Percentiles rank a stretch among this genome's conserved stretches.
Evolutionary conservation across 176 grass and related monocot genomes (phyloP).

Genomic region (Guadua angustifolia): DNA sequence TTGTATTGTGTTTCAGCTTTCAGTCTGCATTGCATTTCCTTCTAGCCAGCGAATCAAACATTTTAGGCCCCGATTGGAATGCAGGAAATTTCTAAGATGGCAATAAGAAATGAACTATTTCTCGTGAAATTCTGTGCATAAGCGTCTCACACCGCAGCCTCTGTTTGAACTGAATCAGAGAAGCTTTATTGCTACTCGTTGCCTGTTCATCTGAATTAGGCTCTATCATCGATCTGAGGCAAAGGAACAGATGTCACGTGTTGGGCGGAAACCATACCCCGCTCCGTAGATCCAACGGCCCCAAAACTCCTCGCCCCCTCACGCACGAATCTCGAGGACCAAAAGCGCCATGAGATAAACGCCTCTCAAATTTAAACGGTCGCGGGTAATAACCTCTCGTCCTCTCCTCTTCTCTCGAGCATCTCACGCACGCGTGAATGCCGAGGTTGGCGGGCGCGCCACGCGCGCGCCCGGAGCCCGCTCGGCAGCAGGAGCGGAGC

Average conservation of each 20-base stretch:
- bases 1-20: not conserved
- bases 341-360: constrained; percentile 42
- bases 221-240: too few relatives aligned
- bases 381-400: constrained; percentile 22
- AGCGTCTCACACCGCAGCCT: too few relatives aligned
- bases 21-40: not conserved
- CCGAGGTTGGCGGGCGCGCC: not conserved
- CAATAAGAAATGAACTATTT: not conserved
- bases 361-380: constrained; percentile 40
- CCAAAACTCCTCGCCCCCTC: not conserved
- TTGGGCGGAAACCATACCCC: not conserved
- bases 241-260: constrained; percentile 20
- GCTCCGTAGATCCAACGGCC: constrained; percentile 21
- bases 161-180: too few relatives aligned
- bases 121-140: not conserved
- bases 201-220: not conserved
- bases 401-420: constrained; percentile 29
- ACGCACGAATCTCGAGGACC: constrained; percentile 5
- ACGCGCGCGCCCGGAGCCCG: constrained; percentile 30
- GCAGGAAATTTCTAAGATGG: not conserved
- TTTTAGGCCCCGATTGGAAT: not conserved
- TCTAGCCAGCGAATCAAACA: not conserved
- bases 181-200: too few relatives aligned
- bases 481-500: too few relatives aligned
- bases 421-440: not conserved